These are phyloP conservation scores for Phaffia rhodozyma DNA, from an alignment of 1,284 basidiomycete genomes.

Conservation along the genomic window DNA sequence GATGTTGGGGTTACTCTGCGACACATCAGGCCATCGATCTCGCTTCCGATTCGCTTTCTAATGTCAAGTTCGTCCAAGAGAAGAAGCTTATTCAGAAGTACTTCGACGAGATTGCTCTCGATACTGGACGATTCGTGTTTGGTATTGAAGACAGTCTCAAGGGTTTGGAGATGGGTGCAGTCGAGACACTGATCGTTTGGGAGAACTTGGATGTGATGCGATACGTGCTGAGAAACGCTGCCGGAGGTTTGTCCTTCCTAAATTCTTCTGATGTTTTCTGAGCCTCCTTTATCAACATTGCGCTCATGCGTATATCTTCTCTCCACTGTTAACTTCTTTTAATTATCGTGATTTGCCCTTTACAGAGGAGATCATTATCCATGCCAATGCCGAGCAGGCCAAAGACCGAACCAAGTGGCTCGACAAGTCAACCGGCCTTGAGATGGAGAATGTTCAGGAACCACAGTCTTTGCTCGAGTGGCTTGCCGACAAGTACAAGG, in stretches of 20 bases:
- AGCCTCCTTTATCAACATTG: neutral
- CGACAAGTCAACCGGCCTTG: constrained; percentile 84
- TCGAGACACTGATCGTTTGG: constrained; percentile 97
- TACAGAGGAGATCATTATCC: constrained; percentile 67
- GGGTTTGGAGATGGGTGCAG: constrained; percentile 88
- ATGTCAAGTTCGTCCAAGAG: constrained; percentile 99
- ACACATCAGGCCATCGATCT: constrained; percentile 78
- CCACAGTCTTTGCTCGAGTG: constrained; percentile 82
- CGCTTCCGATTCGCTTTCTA: constrained; percentile 85
- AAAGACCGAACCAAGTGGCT: constrained; percentile 86
- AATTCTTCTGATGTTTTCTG: neutral
- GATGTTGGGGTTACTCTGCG: neutral
- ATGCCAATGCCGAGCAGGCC: constrained; percentile 59
- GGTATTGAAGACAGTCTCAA: constrained; percentile 96
- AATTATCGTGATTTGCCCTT: neutral
- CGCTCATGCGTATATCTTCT: neutral
- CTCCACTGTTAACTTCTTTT: neutral
- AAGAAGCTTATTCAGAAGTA: constrained; percentile 95
- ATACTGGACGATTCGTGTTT: constrained; percentile 96
- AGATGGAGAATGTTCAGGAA: constrained; percentile 83
- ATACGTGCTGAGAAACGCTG: constrained; percentile 74
- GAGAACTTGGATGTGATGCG: constrained; percentile 87
- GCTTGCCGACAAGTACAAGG: constrained; percentile 97
- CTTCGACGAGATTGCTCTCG: constrained; percentile 98
- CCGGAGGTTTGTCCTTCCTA: constrained; percentile 51